phyloP scores from a whole-genome alignment of 2,329 filamentous ascomycete genomes.

The Raffaelea deltoideospora region DNA sequence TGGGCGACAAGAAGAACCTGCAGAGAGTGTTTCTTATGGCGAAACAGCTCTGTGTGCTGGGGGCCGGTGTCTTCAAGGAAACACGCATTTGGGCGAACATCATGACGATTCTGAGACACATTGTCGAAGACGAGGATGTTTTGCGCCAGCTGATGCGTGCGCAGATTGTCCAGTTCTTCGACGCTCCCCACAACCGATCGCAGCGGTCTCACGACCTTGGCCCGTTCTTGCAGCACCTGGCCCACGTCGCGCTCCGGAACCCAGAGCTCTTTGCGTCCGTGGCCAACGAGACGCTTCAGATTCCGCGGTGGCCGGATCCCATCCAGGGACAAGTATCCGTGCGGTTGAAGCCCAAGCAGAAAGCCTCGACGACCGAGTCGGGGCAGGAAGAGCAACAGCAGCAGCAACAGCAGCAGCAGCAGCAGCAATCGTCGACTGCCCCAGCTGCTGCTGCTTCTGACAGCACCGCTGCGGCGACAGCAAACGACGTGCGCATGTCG shows the following conservation, averaged over 20 bases:
- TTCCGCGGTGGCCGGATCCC: constrained; percentile 41
- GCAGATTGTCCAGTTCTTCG: constrained; percentile 70
- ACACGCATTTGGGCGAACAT: constrained; percentile 44
- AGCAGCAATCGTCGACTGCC: constrained; percentile 16
- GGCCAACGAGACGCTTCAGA: constrained; percentile 68
- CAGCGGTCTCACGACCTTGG: constrained; percentile 51
- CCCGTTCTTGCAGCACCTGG: constrained; percentile 60
- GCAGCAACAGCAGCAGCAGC: background rate
- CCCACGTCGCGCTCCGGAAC: constrained; percentile 64
- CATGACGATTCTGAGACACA: constrained; percentile 77
- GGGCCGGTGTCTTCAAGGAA: constrained; percentile 55
- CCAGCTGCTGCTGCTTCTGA: too few species aligned
- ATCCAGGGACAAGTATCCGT: too few species aligned
- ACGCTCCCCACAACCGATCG: constrained; percentile 36
- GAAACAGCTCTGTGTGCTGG: constrained; percentile 71
- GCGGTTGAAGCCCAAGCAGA: too few species aligned
- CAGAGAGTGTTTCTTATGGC: constrained; percentile 89
- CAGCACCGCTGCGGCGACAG: constrained; percentile 28
- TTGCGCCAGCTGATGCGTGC: constrained; percentile 83
- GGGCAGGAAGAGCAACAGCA: background rate
- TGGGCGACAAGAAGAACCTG: constrained; percentile 80
- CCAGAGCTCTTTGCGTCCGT: constrained; percentile 79
- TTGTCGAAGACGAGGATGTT: constrained; percentile 85
- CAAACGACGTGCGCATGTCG: constrained; percentile 41
- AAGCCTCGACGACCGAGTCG: background rate